phyloP scores from a whole-genome alignment of 768 basidiomycete species.

The Phylloporus sp. region DNA sequence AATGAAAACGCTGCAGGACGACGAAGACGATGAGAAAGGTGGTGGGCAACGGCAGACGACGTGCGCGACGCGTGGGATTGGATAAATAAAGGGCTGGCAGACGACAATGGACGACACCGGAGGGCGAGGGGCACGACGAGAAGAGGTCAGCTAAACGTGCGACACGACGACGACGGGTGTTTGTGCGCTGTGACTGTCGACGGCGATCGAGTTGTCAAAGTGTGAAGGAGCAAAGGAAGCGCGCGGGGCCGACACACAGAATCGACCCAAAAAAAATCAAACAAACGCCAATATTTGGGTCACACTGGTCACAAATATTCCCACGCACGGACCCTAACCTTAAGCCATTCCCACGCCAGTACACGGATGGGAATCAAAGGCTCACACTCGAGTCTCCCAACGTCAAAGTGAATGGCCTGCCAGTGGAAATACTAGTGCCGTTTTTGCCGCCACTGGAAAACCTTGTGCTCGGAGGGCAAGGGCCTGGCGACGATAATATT shows the following conservation, averaged over 20 bases:
- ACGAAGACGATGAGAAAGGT: slow-evolving; percentile 18
- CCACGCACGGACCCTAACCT: slow-evolving; percentile 46
- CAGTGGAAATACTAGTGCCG: too few species aligned
- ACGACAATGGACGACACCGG: slow-evolving; percentile 23
- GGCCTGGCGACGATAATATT: too few species aligned
- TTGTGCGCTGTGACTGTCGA: slow-evolving; percentile 43
- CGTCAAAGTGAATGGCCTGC: too few species aligned
- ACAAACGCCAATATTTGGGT: slow-evolving; percentile 39
- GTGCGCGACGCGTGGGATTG: slow-evolving; percentile 45
- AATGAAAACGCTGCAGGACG: slow-evolving; percentile 27
- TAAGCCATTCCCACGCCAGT: slow-evolving; percentile 32
- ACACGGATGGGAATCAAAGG: too few species aligned
- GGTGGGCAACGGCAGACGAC: slow-evolving; percentile 30
- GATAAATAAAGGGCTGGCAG: slow-evolving; percentile 31
- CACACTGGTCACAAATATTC: slow-evolving; percentile 30
- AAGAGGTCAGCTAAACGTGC: slow-evolving; percentile 25
- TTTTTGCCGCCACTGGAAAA: too few species aligned
- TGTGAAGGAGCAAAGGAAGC: slow-evolving; percentile 42
- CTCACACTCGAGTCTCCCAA: too few species aligned
- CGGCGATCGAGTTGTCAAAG: slow-evolving; percentile 44
- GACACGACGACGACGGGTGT: slow-evolving; percentile 37
- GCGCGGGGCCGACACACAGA: slow-evolving; percentile 41
- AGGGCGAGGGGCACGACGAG: slow-evolving; percentile 18
- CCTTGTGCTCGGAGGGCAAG: neutral
- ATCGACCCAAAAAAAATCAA: slow-evolving; percentile 36